phyloP scores from a whole-genome alignment of 2,329 filamentous ascomycete species.

The Ceratocystis cacaofunesta region DNA sequence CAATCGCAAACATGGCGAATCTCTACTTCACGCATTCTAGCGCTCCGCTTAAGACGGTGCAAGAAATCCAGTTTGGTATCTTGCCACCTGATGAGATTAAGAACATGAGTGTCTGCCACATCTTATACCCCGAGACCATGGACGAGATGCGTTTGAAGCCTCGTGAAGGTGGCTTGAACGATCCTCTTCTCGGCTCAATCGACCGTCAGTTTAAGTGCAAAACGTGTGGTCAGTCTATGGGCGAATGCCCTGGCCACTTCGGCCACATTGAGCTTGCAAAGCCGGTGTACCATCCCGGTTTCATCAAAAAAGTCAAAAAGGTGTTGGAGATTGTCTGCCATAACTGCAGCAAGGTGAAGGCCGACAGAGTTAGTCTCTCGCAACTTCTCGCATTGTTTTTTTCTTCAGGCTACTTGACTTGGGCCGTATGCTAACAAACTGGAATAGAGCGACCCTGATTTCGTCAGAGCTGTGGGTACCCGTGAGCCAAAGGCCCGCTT shows the following conservation, averaged over 20 bases:
- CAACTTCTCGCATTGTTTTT: background rate
- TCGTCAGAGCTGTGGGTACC: conserved; percentile 63
- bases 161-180: conserved; percentile 82
- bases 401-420: background rate
- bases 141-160: conserved; percentile 87
- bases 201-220: conserved; percentile 91
- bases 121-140: conserved; percentile 99
- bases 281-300: conserved; percentile 88
- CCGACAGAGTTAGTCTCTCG: conserved; percentile 83
- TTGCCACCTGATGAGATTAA: conserved; percentile 98
- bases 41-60: conserved; percentile 90
- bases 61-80: conserved; percentile 98
- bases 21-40: conserved; percentile 80
- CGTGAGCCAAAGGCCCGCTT: conserved; percentile 93
- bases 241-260: conserved; percentile 93
- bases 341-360: conserved; percentile 94
- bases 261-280: conserved; percentile 96
- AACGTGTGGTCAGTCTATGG: conserved; percentile 90
- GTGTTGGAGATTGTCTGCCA: conserved; percentile 97
- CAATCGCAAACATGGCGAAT: conserved; percentile 63
- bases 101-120: conserved; percentile 91
- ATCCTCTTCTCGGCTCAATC: conserved; percentile 89
- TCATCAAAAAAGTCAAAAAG: conserved; percentile 99
- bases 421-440: conserved; percentile 38
- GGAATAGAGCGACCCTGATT: conserved; percentile 65